These are phyloP conservation scores for Phycomyces nitens DNA, from an alignment of 192 early-diverging fungal genomes.

Conservation along the genomic window DNA sequence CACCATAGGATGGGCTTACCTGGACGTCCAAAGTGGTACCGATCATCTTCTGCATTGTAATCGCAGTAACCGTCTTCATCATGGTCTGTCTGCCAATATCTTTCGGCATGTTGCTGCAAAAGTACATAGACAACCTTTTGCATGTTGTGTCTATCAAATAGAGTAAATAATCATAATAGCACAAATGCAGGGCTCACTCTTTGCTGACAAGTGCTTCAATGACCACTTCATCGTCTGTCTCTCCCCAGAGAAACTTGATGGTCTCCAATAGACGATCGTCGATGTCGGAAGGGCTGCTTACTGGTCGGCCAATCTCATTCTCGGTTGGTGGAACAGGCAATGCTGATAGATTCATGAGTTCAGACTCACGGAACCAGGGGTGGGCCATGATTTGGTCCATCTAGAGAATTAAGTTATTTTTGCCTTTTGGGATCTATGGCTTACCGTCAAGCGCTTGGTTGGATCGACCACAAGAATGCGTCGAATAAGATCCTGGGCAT, in stretches of 20 bases:
- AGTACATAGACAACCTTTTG: slow-evolving; percentile 39
- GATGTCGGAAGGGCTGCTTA: slow-evolving; percentile 23
- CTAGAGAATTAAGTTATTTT: slow-evolving; percentile 17
- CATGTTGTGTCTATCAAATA: slow-evolving; percentile 32
- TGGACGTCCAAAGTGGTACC: not conserved
- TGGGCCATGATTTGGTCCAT: slow-evolving; percentile 49
- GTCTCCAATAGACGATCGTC: slow-evolving; percentile 37
- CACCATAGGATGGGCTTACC: not conserved
- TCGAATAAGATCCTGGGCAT: slow-evolving; percentile 44
- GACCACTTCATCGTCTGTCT: slow-evolving; percentile 26
- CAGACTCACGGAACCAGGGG: slow-evolving; percentile 45
- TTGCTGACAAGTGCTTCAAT: slow-evolving; percentile 27
- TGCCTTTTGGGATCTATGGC: no score
- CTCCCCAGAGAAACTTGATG: slow-evolving; percentile 38
- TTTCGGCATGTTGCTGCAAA: slow-evolving; percentile 33
- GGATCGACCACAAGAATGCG: slow-evolving; percentile 48
- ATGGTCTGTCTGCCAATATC: slow-evolving; percentile 35
- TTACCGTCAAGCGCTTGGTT: slow-evolving; percentile 41
- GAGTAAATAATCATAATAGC: not conserved
- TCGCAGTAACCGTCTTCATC: slow-evolving; percentile 27
- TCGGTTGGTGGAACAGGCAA: slow-evolving; percentile 32
- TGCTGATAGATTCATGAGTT: slow-evolving; percentile 23
- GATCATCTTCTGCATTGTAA: not conserved
- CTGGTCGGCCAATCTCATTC: slow-evolving; percentile 32
- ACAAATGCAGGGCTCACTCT: slow-evolving; percentile 22